phyloP scores from a whole-genome alignment of 129 eudicot genomes.

The Helianthus tuberosus region DNA sequence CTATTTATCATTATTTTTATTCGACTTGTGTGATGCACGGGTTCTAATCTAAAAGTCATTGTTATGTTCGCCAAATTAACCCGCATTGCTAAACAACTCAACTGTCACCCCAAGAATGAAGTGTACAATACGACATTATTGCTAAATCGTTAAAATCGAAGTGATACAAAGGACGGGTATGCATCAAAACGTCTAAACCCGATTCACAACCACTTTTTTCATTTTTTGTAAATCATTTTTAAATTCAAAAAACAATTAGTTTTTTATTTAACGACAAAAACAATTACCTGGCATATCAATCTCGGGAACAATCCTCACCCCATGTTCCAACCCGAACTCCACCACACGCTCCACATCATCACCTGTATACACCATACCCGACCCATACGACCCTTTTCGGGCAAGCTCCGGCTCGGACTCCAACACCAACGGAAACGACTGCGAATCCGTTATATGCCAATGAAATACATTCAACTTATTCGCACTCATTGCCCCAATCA shows the following conservation, averaged over 20 bases:
- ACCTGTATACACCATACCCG: conserved; percentile 58
- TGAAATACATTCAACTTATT: conserved; percentile 91
- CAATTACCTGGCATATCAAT: conserved; percentile 84
- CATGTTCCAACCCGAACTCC: conserved; percentile 74
- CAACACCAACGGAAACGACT: conserved; percentile 74
- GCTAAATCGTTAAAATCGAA: no score
- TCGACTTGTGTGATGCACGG: no score
- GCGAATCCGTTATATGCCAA: conserved; percentile 97
- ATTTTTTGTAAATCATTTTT: no score
- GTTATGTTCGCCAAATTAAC: no score
- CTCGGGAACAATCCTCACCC: conserved; percentile 88
- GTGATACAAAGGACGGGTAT: not conserved
- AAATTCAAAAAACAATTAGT: no score
- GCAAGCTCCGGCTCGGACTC: conserved; percentile 77
- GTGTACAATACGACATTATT: no score
- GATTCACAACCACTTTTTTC: not conserved
- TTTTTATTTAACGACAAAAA: no score
- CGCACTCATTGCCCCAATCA: conserved; percentile 68
- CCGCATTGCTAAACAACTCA: no score
- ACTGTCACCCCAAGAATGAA: no score
- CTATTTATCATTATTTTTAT: no score
- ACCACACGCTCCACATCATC: conserved; percentile 64
- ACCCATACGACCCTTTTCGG: conserved; percentile 68
- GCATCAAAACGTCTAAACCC: not conserved
- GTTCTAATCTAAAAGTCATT: no score